phyloP scores from a whole-genome alignment of 179 eudicot genomes.

The Sideroxylon spinosum region DNA sequence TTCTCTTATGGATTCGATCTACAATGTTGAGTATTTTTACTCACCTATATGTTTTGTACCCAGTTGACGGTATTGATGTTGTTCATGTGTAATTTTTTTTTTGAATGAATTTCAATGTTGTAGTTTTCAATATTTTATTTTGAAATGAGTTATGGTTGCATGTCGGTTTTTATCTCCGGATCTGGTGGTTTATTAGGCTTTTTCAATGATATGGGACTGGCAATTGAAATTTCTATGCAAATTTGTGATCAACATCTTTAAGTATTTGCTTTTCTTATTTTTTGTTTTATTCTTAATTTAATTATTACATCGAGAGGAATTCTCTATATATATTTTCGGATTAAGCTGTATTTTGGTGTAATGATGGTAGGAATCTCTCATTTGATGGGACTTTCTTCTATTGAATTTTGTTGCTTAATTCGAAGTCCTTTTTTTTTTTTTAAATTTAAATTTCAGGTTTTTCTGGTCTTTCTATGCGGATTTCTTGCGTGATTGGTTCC shows the following conservation, averaged over 20 bases:
- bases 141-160: conserved; percentile 18
- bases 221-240: no score
- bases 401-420: neutral
- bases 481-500: conserved; percentile 11
- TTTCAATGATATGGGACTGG: neutral
- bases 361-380: neutral
- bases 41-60: neutral
- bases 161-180: neutral
- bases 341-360: neutral
- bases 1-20: neutral
- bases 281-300: neutral
- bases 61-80: neutral
- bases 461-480: neutral
- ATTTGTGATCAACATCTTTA: neutral
- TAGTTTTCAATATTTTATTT: conserved; percentile 1
- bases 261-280: neutral
- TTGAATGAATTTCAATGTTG: neutral
- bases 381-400: conserved; percentile 5
- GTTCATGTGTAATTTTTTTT: neutral
- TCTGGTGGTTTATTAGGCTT: conserved; percentile 7
- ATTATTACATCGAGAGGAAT: neutral
- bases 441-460: neutral
- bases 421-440: neutral
- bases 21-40: neutral
- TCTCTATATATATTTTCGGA: neutral